Percentiles rank a stretch among this genome's conserved stretches.
Conservation (phyloP, 2,329 filamentous ascomycete species). For the Alternaria sp. region DNA sequence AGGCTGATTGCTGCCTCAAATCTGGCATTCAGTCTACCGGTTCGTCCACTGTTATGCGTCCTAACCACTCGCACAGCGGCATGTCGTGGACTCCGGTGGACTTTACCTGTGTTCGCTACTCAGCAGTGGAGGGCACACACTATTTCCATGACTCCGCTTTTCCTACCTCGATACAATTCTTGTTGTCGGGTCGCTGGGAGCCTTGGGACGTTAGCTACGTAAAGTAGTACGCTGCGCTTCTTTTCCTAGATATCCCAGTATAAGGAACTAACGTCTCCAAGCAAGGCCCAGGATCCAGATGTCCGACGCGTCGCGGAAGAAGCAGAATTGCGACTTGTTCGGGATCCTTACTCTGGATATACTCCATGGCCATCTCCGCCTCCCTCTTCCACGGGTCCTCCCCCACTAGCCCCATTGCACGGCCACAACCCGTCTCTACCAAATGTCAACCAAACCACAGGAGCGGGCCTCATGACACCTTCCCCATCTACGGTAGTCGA, state of each 20-base stretch:
- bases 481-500: constrained; percentile 14
- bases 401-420: constrained; percentile 4
- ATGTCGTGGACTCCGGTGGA: constrained; percentile 43
- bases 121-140: constrained; percentile 40
- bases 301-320: constrained; percentile 41
- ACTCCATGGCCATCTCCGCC: constrained; percentile 32
- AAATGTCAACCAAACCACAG: background rate
- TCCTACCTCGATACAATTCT: constrained; percentile 43
- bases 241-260: background rate
- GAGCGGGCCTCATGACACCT: constrained; percentile 12
- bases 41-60: background rate
- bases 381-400: constrained; percentile 16
- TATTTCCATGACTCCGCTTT: constrained; percentile 43
- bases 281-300: constrained; percentile 41
- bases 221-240: constrained; percentile 30
- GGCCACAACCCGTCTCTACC: constrained; percentile 11
- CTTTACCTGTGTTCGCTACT: constrained; percentile 41
- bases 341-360: constrained; percentile 31
- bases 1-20: constrained; percentile 14
- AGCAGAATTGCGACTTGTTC: constrained; percentile 34
- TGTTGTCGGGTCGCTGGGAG: constrained; percentile 42
- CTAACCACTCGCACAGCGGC: constrained; percentile 18
- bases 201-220: constrained; percentile 45
- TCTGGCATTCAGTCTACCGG: constrained; percentile 6
- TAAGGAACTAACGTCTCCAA: constrained; percentile 20